Base-by-base conservation (phyloP, 164 flowering plant species). In the Akebia trifoliata region DNA sequence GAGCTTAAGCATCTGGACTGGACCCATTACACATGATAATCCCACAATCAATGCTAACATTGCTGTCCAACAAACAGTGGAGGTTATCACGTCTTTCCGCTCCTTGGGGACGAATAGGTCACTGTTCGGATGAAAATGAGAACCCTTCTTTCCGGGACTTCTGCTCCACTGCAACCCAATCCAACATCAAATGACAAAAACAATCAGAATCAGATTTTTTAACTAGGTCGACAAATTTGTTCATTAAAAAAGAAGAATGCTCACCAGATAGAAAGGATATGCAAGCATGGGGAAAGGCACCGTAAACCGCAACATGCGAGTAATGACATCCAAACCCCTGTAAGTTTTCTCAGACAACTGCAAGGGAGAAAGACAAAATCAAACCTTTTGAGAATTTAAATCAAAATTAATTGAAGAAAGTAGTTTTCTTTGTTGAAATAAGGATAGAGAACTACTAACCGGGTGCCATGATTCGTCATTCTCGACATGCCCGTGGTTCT, bases 211-310 rank as follows among this genome's bases (percentile, higher is more conserved):
- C n/a, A 39, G 17, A 4, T 35, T 28, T 2, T 45, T 8, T 15
- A 54, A 47, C 20, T 44, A 8, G 42, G n/a, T 0, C 12, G 21
- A 8, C 22, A 0, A 15, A 54, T 34, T 40, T 34, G 30, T n/a
- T 21, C 25, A 55, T 40, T 20, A 1, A 29, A 1, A 8, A 44
- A 35, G 26, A 8, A 32, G 12, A 14, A 46, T 1, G 58, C 79
- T 77, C 34, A 86, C 95, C 72, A 87, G 71, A 62, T 87, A 87
- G 63, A 83, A 4, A 29, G 95, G 95, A 47, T 64, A 87, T 12
- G 89, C 95, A 43, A 87, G 66, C 83, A 87, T 54, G 12, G 91
- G 85, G 46, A 83, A 82, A 2, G 95, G 95, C 43, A 67, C 28
- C 0, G 69, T 81, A 62, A 79, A 87, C 1, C 95, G 64, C 61